Percentiles rank a stretch among this genome's conserved stretches.
Conservation (phyloP, 2,329 filamentous ascomycete genomes). For the Penicillium frequentans region DNA sequence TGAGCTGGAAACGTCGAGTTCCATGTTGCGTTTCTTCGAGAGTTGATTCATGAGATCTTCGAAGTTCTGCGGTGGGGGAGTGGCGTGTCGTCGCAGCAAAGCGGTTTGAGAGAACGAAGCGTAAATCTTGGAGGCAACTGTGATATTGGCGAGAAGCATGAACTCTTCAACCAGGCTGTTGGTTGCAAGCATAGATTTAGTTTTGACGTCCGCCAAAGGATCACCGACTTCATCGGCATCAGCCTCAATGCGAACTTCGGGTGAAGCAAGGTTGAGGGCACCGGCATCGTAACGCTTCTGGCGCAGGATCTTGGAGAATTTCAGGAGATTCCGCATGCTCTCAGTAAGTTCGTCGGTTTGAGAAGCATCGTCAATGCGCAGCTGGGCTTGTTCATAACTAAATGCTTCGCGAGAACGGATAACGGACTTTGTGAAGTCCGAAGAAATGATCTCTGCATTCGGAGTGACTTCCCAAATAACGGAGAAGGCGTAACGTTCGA, state of each 20-base stretch:
- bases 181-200: constrained; percentile 88
- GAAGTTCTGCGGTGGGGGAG: constrained; percentile 94
- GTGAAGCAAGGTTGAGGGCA: constrained; percentile 92
- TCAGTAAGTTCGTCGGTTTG: constrained; percentile 86
- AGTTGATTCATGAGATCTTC: constrained; percentile 91
- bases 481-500: constrained; percentile 89
- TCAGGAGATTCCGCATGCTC: constrained; percentile 83
- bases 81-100: constrained; percentile 84
- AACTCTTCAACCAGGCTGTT: constrained; percentile 99
- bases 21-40: constrained; percentile 77
- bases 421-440: constrained; percentile 95
- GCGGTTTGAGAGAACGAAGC: constrained; percentile 92
- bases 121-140: constrained; percentile 87
- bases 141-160: constrained; percentile 98
- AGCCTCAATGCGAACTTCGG: constrained; percentile 92
- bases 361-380: constrained; percentile 85
- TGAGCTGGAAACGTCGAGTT: constrained; percentile 80
- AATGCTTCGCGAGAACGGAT: constrained; percentile 96
- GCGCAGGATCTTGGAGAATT: constrained; percentile 87
- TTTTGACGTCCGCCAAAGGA: constrained; percentile 86
- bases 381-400: constrained; percentile 93
- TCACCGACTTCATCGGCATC: constrained; percentile 96
- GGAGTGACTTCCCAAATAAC: constrained; percentile 85
- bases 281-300: constrained; percentile 96
- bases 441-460: constrained; percentile 78